Base-by-base conservation (phyloP, 306 rosid species). In the Vigna radiata region DNA sequence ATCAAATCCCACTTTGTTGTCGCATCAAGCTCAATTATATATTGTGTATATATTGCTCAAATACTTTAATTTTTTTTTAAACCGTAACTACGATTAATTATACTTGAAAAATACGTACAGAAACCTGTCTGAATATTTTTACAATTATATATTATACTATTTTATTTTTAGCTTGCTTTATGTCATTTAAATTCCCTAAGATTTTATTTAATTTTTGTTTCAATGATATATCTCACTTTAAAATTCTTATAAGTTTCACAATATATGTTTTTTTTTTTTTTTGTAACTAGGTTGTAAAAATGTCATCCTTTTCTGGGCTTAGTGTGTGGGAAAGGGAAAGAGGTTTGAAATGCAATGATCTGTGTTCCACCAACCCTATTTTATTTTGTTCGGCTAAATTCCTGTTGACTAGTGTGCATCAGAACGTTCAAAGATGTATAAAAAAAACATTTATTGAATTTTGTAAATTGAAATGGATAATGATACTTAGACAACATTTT, bases 301-400 rank as follows among this genome's bases (percentile, higher is more conserved):
- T 31, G 6, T 31, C 6, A 31, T 31, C 36, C 36, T 2, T 25
- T 25, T 33, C 7, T 6, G 37, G 37, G 37, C 1, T 10, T 15
- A 11, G 5, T 3, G 4, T 43, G 48, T 44, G 49, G 14, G 49
- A 44, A 44, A 44, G 49, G 46, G 13, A 8, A 41, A 12, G 5
- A 44, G 49, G 15, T 11, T 44, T 2, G 66, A 66, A 78, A 68
- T 69, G 84, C 80, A 76, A 87, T 72, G 55, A 56, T 81, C 67
- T 75, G 23, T 73, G 67, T 47, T 81, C 82, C 83, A 83, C 84
- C 83, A 68, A 86, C 64, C 83, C 62, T 70, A 60, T 73, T 16
- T 9, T 52, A 7, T 13, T 11, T 52, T 41, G 13, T 41, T 41
- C 46, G 7, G 21, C 70, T 29, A 36, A 46, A 43, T 52, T 65